Evolutionary conservation across 352 stramenopile species (phyloP).

Genomic region (Ophiocytium majus): DNA sequence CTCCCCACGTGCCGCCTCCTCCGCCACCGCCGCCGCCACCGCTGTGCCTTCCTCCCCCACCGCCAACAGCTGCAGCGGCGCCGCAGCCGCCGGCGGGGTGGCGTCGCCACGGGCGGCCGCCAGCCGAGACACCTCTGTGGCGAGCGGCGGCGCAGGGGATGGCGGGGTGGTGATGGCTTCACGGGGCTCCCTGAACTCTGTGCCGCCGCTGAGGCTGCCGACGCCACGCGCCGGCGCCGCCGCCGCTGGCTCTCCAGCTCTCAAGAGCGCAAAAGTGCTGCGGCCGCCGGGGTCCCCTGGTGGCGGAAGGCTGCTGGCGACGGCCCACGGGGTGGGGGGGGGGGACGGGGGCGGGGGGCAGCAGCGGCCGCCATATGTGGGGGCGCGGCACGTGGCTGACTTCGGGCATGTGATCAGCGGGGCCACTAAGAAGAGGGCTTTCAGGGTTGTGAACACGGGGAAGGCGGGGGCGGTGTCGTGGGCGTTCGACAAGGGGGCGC

Average conservation of each 20-base stretch:
- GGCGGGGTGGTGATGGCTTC: no score
- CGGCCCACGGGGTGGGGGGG: background rate
- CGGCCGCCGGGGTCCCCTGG: background rate
- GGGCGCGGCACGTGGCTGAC: slow-evolving; percentile 83
- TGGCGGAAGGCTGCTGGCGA: background rate
- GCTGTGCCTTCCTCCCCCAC: no score
- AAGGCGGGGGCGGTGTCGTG: slow-evolving; percentile 69
- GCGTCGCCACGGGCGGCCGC: no score
- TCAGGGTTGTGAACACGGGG: slow-evolving; percentile 82
- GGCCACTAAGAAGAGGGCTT: slow-evolving; percentile 82
- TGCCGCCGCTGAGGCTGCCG: slow-evolving; percentile 23
- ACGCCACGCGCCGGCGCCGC: slow-evolving; percentile 7
- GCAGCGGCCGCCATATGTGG: slow-evolving; percentile 55
- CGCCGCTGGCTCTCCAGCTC: background rate
- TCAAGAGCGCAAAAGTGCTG: background rate
- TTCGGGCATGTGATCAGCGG: slow-evolving; percentile 88
- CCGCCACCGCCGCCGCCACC: background rate
- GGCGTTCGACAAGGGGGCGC: slow-evolving; percentile 82
- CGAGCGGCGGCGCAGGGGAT: no score
- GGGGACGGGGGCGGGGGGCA: background rate
- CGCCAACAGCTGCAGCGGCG: no score
- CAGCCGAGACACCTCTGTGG: no score
- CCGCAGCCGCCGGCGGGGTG: no score
- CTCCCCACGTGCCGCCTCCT: background rate
- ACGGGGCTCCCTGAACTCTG: no score